Conservation (phyloP, 140 eudicot genomes). For the Anethum foeniculum region DNA sequence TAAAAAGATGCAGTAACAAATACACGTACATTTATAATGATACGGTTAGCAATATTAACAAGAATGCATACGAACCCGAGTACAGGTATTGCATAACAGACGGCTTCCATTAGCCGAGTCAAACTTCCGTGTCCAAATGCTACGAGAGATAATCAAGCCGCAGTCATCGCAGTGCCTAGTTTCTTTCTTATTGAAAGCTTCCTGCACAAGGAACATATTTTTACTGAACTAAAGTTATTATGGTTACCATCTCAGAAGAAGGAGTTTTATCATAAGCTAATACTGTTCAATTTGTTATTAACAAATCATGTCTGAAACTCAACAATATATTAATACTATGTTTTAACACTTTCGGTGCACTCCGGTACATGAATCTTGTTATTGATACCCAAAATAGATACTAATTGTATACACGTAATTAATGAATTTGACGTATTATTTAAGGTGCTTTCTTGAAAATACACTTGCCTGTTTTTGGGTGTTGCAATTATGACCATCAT, state of each 20-base stretch:
- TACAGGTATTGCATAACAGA: conserved; percentile 70
- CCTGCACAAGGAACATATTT: conserved; percentile 29
- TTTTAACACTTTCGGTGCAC: not conserved
- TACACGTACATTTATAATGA: not conserved
- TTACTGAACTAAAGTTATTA: not conserved
- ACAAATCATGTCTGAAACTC: not conserved
- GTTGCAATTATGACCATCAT: conserved; percentile 37
- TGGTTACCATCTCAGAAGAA: not conserved
- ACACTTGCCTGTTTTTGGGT: conserved; percentile 47
- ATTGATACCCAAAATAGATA: not conserved
- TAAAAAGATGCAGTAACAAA: conserved; percentile 5
- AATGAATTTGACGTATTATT: not conserved
- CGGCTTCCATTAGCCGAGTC: conserved; percentile 31
- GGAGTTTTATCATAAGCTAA: not conserved
- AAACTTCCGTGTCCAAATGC: conserved; percentile 37
- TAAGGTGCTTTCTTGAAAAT: not conserved
- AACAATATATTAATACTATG: no score
- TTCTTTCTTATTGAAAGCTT: conserved; percentile 28
- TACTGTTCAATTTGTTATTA: not conserved
- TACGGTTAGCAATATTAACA: not conserved
- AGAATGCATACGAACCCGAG: conserved; percentile 50
- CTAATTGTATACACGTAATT: not conserved
- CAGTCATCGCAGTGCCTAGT: conserved; percentile 57
- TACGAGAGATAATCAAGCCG: conserved; percentile 51
- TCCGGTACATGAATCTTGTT: not conserved